phyloP scores from a whole-genome alignment of 225 moss, liverwort and hornwort species.

The Sphagnum contortum region DNA sequence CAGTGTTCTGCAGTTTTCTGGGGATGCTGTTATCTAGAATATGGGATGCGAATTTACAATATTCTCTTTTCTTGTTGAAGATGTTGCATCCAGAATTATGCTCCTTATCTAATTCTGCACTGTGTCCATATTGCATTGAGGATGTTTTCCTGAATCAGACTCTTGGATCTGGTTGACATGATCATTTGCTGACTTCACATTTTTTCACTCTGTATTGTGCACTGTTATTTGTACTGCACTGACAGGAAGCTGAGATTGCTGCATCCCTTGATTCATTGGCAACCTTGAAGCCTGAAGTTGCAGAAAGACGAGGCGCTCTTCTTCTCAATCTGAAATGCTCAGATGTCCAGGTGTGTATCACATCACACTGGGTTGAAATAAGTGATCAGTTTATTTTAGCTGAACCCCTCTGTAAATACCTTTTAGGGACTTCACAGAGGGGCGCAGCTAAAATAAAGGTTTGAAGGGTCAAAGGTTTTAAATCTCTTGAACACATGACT shows the following conservation, averaged over 20 bases:
- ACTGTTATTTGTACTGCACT: not conserved
- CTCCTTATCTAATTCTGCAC: not conserved
- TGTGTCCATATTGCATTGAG: slow-evolving; percentile 5
- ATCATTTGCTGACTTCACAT: not conserved
- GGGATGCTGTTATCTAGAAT: no score
- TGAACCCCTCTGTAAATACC: no score
- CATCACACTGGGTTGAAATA: not conserved
- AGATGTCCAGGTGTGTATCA: slow-evolving; percentile 67
- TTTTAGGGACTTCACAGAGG: no score
- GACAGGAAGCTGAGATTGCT: slow-evolving; percentile 89
- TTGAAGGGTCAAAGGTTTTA: no score
- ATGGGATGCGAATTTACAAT: no score
- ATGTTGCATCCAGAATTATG: not conserved
- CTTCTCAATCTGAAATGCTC: slow-evolving; percentile 82
- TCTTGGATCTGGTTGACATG: not conserved
- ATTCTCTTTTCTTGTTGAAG: no score
- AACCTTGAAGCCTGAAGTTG: slow-evolving; percentile 56
- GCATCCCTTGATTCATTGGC: slow-evolving; percentile 64
- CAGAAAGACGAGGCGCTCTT: slow-evolving; percentile 66
- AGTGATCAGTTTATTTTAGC: no score
- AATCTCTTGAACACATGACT: no score
- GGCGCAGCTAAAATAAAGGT: no score
- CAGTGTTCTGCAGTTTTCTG: not conserved
- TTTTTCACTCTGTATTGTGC: not conserved
- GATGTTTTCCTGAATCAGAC: slow-evolving; percentile 2